Conservation (phyloP, 768 basidiomycete species). For the Lactarius sp. region DNA sequence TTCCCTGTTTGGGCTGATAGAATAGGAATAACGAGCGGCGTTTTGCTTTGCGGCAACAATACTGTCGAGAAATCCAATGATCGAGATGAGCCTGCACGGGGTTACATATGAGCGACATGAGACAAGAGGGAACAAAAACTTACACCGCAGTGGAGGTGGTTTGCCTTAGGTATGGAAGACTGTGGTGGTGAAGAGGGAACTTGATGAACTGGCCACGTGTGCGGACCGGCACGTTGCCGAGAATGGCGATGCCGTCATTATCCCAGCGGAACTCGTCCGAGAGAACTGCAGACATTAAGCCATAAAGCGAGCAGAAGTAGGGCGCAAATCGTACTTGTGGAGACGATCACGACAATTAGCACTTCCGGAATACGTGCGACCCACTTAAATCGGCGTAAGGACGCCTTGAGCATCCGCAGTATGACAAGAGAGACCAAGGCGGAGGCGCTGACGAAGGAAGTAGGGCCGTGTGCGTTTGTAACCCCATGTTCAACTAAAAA, state of each 20-base stretch:
- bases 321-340: slow-evolving; percentile 57
- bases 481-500: slow-evolving; percentile 65
- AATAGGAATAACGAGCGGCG: slow-evolving; percentile 75
- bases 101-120: neutral
- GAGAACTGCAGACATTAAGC: slow-evolving; percentile 45
- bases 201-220: slow-evolving; percentile 60
- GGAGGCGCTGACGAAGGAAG: slow-evolving; percentile 69
- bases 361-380: slow-evolving; percentile 88
- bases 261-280: slow-evolving; percentile 73
- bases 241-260: slow-evolving; percentile 69
- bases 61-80: slow-evolving; percentile 90
- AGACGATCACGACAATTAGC: slow-evolving; percentile 74
- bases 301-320: neutral
- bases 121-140: slow-evolving; percentile 20
- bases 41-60: slow-evolving; percentile 96
- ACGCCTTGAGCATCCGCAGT: slow-evolving; percentile 52
- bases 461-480: slow-evolving; percentile 55
- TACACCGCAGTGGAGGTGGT: slow-evolving; percentile 86
- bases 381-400: slow-evolving; percentile 46
- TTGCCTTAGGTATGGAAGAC: slow-evolving; percentile 59
- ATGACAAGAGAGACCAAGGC: slow-evolving; percentile 62
- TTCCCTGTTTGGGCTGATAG: slow-evolving; percentile 91
- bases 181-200: slow-evolving; percentile 61
- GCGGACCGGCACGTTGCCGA: slow-evolving; percentile 70
- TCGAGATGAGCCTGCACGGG: slow-evolving; percentile 56